Evolutionary conservation across 257 asterid genomes (phyloP).

Genomic region (Solanum peruvianum): DNA sequence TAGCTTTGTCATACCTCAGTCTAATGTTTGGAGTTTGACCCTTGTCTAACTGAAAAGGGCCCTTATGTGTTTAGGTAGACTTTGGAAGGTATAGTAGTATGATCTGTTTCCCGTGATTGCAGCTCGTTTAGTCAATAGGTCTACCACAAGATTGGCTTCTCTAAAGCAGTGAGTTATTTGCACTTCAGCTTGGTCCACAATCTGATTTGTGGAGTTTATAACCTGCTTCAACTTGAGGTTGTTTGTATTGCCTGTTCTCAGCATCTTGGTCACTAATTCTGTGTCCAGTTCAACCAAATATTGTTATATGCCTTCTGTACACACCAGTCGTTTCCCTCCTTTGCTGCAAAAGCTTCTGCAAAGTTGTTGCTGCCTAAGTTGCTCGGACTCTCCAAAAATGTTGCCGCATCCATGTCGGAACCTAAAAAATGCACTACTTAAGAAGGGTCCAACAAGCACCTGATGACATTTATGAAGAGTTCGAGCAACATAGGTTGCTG

Average conservation of each 20-base stretch:
- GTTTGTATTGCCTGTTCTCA: neutral
- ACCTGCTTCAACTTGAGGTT: neutral
- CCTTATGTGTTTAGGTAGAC: neutral
- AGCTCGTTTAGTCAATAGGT: neutral
- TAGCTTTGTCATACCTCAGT: neutral
- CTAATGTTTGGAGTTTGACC: neutral
- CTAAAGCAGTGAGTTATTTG: neutral
- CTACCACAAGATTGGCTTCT: neutral
- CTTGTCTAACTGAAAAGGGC: neutral
- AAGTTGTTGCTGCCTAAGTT: neutral
- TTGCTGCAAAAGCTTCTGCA: neutral
- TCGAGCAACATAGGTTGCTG: neutral
- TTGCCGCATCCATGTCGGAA: no score
- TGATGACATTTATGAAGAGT: no score
- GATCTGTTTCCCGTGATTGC: neutral
- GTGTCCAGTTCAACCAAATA: neutral
- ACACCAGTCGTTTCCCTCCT: neutral
- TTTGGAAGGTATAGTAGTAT: neutral
- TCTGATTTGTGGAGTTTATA: neutral
- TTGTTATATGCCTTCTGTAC: neutral
- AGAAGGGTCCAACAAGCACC: no score
- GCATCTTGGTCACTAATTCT: neutral
- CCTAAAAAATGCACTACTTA: no score
- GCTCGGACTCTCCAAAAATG: no score
- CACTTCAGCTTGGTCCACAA: neutral